A percentile compares a stretch with the other conserved stretches of the same genome.
Conservation (phyloP, 2,329 filamentous ascomycete species). For the Knufia petricola region DNA sequence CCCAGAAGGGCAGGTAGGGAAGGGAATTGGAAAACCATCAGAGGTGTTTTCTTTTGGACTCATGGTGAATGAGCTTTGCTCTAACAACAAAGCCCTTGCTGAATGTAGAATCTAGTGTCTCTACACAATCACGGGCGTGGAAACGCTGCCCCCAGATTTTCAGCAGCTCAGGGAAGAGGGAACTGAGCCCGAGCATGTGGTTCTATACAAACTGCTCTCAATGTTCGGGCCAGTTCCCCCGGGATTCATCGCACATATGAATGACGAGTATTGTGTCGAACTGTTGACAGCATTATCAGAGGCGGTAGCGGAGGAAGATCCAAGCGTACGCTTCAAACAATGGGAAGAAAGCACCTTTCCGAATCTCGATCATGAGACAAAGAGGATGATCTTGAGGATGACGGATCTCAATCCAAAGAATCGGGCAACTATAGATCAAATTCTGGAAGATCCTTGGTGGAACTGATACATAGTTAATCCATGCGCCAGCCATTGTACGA, state of each 20-base stretch:
- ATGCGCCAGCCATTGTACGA: background rate
- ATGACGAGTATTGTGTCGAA: slow-evolving; percentile 22
- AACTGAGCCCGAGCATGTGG: slow-evolving; percentile 24
- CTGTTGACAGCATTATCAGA: background rate
- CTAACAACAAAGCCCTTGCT: slow-evolving; percentile 4
- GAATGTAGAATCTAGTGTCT: slow-evolving; percentile 15
- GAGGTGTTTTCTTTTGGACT: slow-evolving; percentile 16
- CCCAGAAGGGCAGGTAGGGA: slow-evolving; percentile 13
- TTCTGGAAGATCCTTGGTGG: slow-evolving; percentile 18
- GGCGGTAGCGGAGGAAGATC: slow-evolving; percentile 9
- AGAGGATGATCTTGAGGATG: slow-evolving; percentile 23
- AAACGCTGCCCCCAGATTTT: slow-evolving; percentile 24
- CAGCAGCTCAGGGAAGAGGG: slow-evolving; percentile 18
- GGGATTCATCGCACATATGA: slow-evolving; percentile 24
- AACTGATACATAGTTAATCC: background rate
- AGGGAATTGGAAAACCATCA: slow-evolving; percentile 7
- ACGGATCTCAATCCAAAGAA: slow-evolving; percentile 26
- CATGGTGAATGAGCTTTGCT: slow-evolving; percentile 10
- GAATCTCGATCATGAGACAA: slow-evolving; percentile 24
- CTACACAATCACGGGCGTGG: slow-evolving; percentile 23
- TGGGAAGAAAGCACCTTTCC: slow-evolving; percentile 25
- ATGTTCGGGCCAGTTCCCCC: slow-evolving; percentile 24
- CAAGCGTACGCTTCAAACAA: slow-evolving; percentile 20
- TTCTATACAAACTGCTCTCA: slow-evolving; percentile 24
- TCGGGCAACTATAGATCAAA: slow-evolving; percentile 23